phyloP scores from a whole-genome alignment of 2,329 filamentous ascomycete genomes.

The Ophiostoma sp. region DNA sequence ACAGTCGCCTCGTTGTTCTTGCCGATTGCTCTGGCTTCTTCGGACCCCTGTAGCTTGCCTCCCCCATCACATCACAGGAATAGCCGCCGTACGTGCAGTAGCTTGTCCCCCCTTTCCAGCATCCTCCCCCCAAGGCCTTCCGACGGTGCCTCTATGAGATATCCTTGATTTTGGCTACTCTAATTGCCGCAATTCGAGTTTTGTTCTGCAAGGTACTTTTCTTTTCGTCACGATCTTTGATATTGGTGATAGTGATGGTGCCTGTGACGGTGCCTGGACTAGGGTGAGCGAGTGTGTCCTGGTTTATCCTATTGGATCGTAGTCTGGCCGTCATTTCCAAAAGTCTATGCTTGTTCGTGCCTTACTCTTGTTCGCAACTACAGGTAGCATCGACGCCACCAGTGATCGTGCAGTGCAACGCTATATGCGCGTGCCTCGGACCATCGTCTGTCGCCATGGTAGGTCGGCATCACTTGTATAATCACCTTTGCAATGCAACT shows the following conservation, averaged over 20 bases:
- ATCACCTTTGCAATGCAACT: not conserved
- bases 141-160: not conserved
- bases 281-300: not conserved
- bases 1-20: not conserved
- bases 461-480: not conserved
- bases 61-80: slow-evolving; percentile 22
- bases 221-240: not conserved
- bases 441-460: not conserved
- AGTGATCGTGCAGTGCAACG: not conserved
- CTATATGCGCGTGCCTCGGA: not conserved
- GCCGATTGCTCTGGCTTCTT: not conserved
- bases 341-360: too few species aligned
- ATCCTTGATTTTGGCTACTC: too few species aligned
- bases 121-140: not conserved
- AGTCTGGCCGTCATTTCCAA: too few species aligned
- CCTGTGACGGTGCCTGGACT: not conserved
- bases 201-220: not conserved
- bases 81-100: slow-evolving; percentile 26
- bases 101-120: not conserved
- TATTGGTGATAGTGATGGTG: not conserved
- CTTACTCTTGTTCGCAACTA: too few species aligned
- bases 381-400: too few species aligned
- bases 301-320: not conserved
- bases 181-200: too few species aligned
- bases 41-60: not conserved